Percentiles rank a stretch among this genome's conserved stretches.
These are phyloP conservation scores for Picea abies DNA, from an alignment of 83 land plant species.

Conservation along the genomic window DNA sequence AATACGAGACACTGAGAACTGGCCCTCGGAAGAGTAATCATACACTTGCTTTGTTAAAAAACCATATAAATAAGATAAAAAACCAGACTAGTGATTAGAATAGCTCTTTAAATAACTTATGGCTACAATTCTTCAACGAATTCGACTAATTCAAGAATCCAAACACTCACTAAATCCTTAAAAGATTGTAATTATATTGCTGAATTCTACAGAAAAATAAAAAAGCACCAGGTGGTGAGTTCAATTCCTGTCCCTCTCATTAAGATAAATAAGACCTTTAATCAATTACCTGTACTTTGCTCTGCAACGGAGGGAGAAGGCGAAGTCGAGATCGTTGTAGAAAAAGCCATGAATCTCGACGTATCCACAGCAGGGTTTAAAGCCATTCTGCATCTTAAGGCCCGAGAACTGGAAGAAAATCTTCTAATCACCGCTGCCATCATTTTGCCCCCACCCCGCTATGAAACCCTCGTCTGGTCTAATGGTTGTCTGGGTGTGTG, in stretches of 20 bases:
- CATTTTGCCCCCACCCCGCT: neutral
- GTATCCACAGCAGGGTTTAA: neutral
- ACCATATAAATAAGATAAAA: neutral
- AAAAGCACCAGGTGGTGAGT: neutral
- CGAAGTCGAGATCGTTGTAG: neutral
- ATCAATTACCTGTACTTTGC: constrained; percentile 1
- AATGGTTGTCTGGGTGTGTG: neutral
- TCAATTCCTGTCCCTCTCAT: neutral
- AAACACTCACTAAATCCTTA: no score
- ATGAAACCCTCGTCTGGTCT: neutral
- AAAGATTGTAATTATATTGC: neutral
- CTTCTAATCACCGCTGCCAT: neutral
- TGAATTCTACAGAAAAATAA: neutral
- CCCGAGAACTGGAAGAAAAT: neutral
- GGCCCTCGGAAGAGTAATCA: no score
- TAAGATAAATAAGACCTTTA: neutral
- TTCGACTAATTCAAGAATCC: no score
- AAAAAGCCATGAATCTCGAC: neutral
- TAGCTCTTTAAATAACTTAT: neutral
- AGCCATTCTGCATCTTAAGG: neutral
- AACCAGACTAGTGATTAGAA: neutral
- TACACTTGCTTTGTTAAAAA: no score
- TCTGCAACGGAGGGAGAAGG: neutral
- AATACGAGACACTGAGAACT: no score
- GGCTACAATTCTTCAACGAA: no score